These are phyloP conservation scores for Fallopia convolvulus DNA, from an alignment of 148 eudicot genomes.

Conservation along the genomic window DNA sequence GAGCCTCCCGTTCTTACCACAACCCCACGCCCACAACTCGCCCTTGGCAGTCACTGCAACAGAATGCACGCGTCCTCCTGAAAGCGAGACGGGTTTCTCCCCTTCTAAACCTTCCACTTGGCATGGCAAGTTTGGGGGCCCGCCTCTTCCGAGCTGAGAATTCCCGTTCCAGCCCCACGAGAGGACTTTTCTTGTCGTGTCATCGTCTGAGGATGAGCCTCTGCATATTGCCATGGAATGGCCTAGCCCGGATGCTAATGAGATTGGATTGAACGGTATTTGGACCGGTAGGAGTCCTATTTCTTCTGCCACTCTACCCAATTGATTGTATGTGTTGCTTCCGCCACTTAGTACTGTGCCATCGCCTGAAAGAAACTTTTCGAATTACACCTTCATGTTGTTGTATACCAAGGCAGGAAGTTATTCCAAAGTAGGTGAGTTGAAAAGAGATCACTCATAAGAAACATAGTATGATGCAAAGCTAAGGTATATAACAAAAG, in stretches of 20 bases:
- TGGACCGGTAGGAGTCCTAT: slow-evolving; percentile 61
- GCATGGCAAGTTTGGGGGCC: slow-evolving; percentile 48
- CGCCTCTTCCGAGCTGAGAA: slow-evolving; percentile 83
- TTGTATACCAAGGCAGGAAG: not conserved
- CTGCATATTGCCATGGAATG: slow-evolving; percentile 78
- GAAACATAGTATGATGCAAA: not conserved
- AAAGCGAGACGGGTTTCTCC: slow-evolving; percentile 42
- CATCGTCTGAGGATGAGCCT: slow-evolving; percentile 11
- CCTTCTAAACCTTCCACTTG: slow-evolving; percentile 41
- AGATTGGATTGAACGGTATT: slow-evolving; percentile 33
- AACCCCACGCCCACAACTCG: slow-evolving; percentile 85
- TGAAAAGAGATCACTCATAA: not conserved
- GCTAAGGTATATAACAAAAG: too few relatives aligned
- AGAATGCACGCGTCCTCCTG: slow-evolving; percentile 88
- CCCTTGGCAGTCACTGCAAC: slow-evolving; percentile 47
- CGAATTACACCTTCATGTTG: not conserved
- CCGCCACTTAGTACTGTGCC: slow-evolving; percentile 76
- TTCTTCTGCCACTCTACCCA: slow-evolving; percentile 51
- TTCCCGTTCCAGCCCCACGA: slow-evolving; percentile 97
- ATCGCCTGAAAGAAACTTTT: slow-evolving; percentile 42
- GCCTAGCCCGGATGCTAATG: slow-evolving; percentile 76
- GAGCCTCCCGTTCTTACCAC: slow-evolving; percentile 89
- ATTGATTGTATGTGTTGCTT: slow-evolving; percentile 73
- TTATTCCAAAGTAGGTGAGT: not conserved
- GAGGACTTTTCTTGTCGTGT: slow-evolving; percentile 22